Conservation (phyloP, 345 rosid genomes). For the Populus euphratica region DNA sequence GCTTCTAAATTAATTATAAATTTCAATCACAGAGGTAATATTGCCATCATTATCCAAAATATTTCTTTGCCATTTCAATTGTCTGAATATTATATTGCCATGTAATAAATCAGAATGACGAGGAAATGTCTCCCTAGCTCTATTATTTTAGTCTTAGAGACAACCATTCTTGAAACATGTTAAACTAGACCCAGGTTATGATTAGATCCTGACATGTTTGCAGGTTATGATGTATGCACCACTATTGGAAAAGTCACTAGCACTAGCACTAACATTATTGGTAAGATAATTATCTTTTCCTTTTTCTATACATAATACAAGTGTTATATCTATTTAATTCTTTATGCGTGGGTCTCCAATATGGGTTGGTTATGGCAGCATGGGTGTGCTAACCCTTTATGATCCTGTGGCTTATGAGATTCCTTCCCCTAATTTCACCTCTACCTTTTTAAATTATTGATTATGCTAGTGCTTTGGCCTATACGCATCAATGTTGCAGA, state of each 20-base stretch:
- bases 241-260: constrained; percentile 59
- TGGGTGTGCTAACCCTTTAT: neutral
- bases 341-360: neutral
- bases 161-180: neutral
- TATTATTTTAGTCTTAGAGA: neutral
- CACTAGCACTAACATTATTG: constrained; percentile 47
- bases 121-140: neutral
- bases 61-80: neutral
- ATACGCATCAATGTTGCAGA: constrained; percentile 40
- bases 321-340: neutral
- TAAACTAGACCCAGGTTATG: constrained; percentile 2
- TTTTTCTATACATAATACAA: neutral
- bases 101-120: neutral
- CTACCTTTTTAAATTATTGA: constrained; percentile 9
- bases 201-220: constrained; percentile 22
- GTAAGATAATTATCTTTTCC: constrained; percentile 35
- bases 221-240: constrained; percentile 86
- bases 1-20: neutral
- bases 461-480: constrained; percentile 22
- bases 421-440: neutral
- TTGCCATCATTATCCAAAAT: no score
- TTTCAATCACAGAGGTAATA: neutral
- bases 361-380: neutral
- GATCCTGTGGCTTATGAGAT: neutral
- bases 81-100: neutral